Conservation (phyloP, 2,329 filamentous ascomycete genomes). For the Fusarium poae region DNA sequence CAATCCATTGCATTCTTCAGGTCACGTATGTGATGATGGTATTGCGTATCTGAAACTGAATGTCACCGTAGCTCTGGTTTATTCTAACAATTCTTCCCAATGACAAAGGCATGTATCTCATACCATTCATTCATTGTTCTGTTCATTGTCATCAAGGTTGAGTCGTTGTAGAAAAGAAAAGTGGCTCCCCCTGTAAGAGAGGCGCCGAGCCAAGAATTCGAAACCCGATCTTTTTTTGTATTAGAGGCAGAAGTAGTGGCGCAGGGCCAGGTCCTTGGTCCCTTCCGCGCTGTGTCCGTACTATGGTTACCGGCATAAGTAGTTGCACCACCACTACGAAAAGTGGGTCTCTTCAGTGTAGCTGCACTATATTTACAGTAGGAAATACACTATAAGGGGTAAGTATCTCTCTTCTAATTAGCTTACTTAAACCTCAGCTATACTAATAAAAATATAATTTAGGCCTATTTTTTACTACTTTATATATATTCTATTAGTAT, state of each 20-base stretch:
- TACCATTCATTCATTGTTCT: slow-evolving; percentile 7
- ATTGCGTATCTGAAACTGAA: not conserved
- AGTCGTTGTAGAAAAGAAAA: slow-evolving; percentile 17
- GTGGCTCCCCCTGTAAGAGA: slow-evolving; percentile 28
- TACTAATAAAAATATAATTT: too few relatives aligned
- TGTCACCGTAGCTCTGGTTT: not conserved
- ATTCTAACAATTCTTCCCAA: not conserved
- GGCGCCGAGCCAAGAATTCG: slow-evolving; percentile 26
- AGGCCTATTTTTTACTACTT: too few relatives aligned
- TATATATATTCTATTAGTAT: too few relatives aligned
- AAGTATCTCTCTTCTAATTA: too few relatives aligned
- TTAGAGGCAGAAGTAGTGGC: not conserved
- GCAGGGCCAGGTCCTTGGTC: not conserved
- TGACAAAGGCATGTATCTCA: slow-evolving; percentile 10
- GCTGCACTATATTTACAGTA: too few relatives aligned
- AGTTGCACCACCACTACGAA: too few relatives aligned
- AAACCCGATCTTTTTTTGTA: slow-evolving; percentile 34
- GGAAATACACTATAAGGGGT: too few relatives aligned
- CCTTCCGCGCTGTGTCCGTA: not conserved
- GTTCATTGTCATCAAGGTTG: slow-evolving; percentile 1
- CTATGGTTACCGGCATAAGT: too few relatives aligned
- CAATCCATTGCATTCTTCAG: slow-evolving; percentile 1
- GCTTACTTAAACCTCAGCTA: too few relatives aligned
- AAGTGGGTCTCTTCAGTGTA: too few relatives aligned
- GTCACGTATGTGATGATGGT: not conserved